These are phyloP conservation scores for Pseudozyma flocculosa DNA, from an alignment of 1,284 basidiomycete genomes.

Conservation along the genomic window DNA sequence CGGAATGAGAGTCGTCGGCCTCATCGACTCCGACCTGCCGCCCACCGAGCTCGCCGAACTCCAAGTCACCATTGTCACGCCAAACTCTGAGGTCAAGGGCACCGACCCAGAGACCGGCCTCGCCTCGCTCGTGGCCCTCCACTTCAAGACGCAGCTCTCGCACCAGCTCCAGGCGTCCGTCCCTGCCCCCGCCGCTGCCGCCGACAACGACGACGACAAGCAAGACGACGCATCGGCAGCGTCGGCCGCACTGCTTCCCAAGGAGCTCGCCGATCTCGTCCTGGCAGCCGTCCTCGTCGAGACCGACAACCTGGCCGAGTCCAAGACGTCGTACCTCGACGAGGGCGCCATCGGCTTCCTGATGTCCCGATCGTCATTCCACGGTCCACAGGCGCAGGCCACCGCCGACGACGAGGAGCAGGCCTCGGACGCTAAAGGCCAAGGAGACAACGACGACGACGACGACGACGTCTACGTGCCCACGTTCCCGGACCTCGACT, in stretches of 20 bases:
- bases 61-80: conserved; percentile 18
- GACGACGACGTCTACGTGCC: conserved; percentile 22
- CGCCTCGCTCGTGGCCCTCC: conserved; percentile 25
- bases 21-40: conserved; percentile 22
- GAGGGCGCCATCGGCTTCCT: conserved; percentile 37
- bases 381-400: conserved; percentile 14
- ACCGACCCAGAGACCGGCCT: conserved; percentile 21
- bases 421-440: neutral
- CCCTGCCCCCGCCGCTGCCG: no score
- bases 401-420: no score
- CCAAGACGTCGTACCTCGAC: conserved; percentile 24
- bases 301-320: conserved; percentile 24
- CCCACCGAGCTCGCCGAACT: conserved; percentile 19
- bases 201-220: no score
- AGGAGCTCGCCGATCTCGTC: conserved; percentile 19
- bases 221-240: no score
- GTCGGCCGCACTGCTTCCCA: conserved; percentile 3
- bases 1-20: conserved; percentile 24
- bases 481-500: conserved; percentile 31
- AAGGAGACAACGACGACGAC: conserved; percentile 24
- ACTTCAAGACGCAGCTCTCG: conserved; percentile 15
- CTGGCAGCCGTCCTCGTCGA: conserved; percentile 26
- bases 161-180: neutral
- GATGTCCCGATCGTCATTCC: conserved; percentile 18
- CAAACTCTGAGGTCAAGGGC: conserved; percentile 5